Evolutionary conservation across 139 green algal genomes (phyloP).

Genomic region (Ettlia oleoabundans): DNA sequence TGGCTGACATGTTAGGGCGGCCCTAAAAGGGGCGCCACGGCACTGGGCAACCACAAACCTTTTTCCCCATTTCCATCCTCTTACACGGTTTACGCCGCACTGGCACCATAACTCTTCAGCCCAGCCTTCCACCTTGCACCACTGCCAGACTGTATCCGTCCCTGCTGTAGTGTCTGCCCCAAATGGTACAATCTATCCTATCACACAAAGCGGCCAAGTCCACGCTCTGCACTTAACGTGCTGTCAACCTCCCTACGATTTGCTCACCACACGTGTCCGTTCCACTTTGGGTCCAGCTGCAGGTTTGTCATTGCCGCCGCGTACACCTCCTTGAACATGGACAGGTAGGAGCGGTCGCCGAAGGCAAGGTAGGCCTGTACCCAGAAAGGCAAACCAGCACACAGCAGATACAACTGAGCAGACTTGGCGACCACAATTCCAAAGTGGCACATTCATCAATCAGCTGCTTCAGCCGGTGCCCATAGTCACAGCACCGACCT

Average conservation of each 20-base stretch:
- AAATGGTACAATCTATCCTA: background rate
- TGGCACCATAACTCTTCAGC: too few relatives aligned
- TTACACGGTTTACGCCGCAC: too few relatives aligned
- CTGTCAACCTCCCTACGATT: background rate
- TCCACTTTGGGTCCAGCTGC: constrained; percentile 38
- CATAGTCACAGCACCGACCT: background rate
- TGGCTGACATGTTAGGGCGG: too few relatives aligned
- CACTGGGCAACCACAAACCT: too few relatives aligned
- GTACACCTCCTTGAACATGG: constrained; percentile 80
- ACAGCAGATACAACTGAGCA: background rate
- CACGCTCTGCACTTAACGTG: background rate
- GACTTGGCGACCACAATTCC: too few relatives aligned
- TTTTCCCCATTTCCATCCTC: too few relatives aligned
- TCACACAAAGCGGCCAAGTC: background rate
- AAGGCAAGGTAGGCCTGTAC: constrained; percentile 82
- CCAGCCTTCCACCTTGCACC: background rate
- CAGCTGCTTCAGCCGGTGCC: too few relatives aligned
- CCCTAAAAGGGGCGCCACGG: too few relatives aligned
- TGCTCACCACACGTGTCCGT: constrained; percentile 4
- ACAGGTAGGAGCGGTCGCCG: constrained; percentile 72
- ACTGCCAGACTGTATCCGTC: too few relatives aligned
- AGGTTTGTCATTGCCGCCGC: constrained; percentile 62
- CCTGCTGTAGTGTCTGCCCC: too few relatives aligned
- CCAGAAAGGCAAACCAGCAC: background rate
- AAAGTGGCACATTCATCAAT: too few relatives aligned